Conservation (phyloP, 768 basidiomycete species). For the Psilocybe cubensis region DNA sequence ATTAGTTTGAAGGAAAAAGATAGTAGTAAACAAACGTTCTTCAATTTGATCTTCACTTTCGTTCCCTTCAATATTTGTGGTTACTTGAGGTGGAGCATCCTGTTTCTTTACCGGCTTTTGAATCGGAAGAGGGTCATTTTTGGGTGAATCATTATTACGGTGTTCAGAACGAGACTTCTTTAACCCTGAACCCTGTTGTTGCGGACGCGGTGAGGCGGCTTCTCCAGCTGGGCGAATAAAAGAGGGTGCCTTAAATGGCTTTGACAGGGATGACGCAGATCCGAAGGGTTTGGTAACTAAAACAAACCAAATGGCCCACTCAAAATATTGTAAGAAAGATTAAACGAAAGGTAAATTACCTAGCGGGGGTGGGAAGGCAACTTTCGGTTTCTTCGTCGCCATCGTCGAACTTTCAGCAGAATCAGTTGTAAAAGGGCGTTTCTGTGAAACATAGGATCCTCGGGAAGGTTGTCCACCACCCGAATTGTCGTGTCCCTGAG, state of each 20-base stretch:
- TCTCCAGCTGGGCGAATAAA: constrained; percentile 14
- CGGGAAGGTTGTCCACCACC: background rate
- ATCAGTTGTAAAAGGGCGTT: constrained; percentile 22
- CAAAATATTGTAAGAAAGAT: constrained; percentile 23
- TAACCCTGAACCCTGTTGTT: background rate
- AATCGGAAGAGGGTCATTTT: background rate
- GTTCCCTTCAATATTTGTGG: background rate
- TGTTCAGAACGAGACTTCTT: background rate
- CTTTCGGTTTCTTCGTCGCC: constrained; percentile 39
- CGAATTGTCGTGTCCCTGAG: constrained; percentile 5
- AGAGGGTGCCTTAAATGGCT: constrained; percentile 54
- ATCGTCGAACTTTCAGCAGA: constrained; percentile 3
- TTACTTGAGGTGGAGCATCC: background rate
- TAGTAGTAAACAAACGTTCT: constrained; percentile 1
- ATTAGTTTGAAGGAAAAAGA: background rate
- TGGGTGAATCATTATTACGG: background rate
- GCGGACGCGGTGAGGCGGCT: background rate
- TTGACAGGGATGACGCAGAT: constrained; percentile 29
- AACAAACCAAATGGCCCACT: background rate
- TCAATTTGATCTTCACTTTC: constrained; percentile 9
- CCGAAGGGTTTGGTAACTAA: constrained; percentile 20
- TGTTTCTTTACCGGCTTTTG: background rate
- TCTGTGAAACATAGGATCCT: constrained; percentile 10
- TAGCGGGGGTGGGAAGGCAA: constrained; percentile 32
- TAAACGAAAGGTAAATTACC: constrained; percentile 31